Base-by-base conservation (phyloP, 1,284 basidiomycete species). In the Boletus holoroseus region DNA sequence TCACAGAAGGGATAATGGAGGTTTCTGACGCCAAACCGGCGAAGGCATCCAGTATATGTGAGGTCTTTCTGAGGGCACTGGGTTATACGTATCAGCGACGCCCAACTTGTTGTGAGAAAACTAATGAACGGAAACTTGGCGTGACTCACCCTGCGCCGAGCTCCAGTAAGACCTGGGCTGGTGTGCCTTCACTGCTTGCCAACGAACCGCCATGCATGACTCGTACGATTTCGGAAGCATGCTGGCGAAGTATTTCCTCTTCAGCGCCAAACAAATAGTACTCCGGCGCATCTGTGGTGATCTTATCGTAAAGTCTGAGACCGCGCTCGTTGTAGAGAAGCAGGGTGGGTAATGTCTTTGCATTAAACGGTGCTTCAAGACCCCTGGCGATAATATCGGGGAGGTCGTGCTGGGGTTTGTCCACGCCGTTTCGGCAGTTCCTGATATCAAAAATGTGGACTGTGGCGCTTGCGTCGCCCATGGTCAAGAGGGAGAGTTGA, bases 11-110 rank as follows among this genome's bases (percentile, higher is more conserved):
- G 15, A 67, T 54, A 1, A 66, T 46, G 7, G 62, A 63, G 3
- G 59, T 55, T 15, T 63, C 60, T 18, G 72, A 64, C 7, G 78
- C 75, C 15, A 76, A 65, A 56, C 72, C 69, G 38, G 90, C 80
- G 34, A 97, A 76, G 1, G 89, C 88, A 16, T 75, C 76, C 28
- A 99, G 76, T 48, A 99, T 77, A 66, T 90, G 85, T 5, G 90
- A 91, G 1, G 94, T 97, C 76, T 97, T 95, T 63, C 90, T 81
- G 35, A 96, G 73, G 12, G 92, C 81, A 26, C 92, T 94, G 66
- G 32, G 39, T 11, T 12, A 40, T 18, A 44, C 16, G 11, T 35
- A 40, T 70, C 34, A 69, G 60, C 22, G 16, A 44, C 12, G 7
- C 7, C 20, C 20, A 16, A 16, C 35, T 41, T 16, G 18, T 44